These are phyloP conservation scores for Monosporascus sp. DNA, from an alignment of 2,329 filamentous ascomycete species.

Conservation along the genomic window DNA sequence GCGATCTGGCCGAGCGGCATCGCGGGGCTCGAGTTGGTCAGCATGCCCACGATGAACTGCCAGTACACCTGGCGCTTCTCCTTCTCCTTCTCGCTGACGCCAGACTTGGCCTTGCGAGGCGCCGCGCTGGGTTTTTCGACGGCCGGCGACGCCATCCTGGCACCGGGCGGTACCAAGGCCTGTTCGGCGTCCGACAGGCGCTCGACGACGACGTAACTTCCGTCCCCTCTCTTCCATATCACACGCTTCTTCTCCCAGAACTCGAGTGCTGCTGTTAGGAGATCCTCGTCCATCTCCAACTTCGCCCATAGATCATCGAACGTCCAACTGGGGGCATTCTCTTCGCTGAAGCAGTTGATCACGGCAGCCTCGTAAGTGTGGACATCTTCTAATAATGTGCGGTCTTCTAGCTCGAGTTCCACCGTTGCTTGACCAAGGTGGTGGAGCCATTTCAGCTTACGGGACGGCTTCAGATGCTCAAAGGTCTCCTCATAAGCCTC, in stretches of 20 bases:
- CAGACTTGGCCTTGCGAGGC: constrained; percentile 42
- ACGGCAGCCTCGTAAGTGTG: constrained; percentile 83
- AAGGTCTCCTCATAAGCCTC: constrained; percentile 70
- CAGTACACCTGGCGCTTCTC: constrained; percentile 66
- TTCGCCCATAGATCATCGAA: constrained; percentile 48
- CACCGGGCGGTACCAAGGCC: constrained; percentile 11
- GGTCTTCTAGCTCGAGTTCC: constrained; percentile 77
- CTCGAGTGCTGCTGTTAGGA: constrained; percentile 60
- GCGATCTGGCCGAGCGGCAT: constrained; percentile 79
- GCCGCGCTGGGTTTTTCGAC: constrained; percentile 24
- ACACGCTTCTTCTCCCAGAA: constrained; percentile 71
- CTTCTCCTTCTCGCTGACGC: constrained; percentile 60
- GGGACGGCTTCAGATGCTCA: constrained; percentile 71
- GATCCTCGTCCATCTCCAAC: constrained; percentile 69
- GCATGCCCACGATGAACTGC: constrained; percentile 90
- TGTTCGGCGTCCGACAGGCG: constrained; percentile 42
- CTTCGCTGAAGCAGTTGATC: constrained; percentile 67
- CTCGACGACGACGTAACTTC: constrained; percentile 66
- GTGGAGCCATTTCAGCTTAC: constrained; percentile 86
- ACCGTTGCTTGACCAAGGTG: constrained; percentile 76
- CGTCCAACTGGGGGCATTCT: constrained; percentile 33
- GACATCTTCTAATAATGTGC: constrained; percentile 66
- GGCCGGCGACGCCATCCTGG: constrained; percentile 13
- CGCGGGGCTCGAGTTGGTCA: constrained; percentile 78
- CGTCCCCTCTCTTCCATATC: constrained; percentile 50